Evolutionary conservation across 1,284 basidiomycete species (phyloP).

Genomic region (Ceratobasidium sp.): DNA sequence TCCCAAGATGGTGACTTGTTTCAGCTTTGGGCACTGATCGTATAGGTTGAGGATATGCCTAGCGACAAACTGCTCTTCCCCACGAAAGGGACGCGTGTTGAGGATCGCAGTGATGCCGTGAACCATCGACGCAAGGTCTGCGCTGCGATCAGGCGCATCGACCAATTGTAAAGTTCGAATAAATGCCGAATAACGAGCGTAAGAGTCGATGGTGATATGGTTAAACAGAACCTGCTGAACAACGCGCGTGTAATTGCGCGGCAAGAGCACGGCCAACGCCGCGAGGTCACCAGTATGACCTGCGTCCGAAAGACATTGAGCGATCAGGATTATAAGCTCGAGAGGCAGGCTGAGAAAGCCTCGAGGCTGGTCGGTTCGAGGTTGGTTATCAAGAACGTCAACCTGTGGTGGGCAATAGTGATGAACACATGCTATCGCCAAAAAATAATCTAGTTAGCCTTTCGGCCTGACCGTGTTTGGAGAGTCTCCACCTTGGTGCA

Average conservation of each 20-base stretch:
- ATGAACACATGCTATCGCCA: too few relatives aligned
- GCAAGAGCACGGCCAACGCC: not conserved
- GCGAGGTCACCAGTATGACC: slow-evolving; percentile 6
- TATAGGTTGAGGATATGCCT: slow-evolving; percentile 11
- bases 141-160: not conserved
- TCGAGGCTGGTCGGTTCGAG: not conserved
- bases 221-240: slow-evolving; percentile 7
- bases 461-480: too few relatives aligned
- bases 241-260: not conserved
- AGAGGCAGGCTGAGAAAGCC: slow-evolving; percentile 3
- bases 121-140: slow-evolving; percentile 18
- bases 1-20: not conserved
- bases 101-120: slow-evolving; percentile 12
- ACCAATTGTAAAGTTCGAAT: slow-evolving; percentile 1
- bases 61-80: not conserved
- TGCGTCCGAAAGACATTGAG: slow-evolving; percentile 49
- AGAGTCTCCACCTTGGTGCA: too few relatives aligned
- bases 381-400: not conserved
- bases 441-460: too few relatives aligned
- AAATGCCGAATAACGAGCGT: not conserved
- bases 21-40: slow-evolving; percentile 4
- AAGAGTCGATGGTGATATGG: slow-evolving; percentile 9
- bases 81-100: not conserved
- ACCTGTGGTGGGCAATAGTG: too few relatives aligned
- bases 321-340: slow-evolving; percentile 49